Conservation (phyloP, 1,284 basidiomycete species). For the Papiliotrema fonsecae region DNA sequence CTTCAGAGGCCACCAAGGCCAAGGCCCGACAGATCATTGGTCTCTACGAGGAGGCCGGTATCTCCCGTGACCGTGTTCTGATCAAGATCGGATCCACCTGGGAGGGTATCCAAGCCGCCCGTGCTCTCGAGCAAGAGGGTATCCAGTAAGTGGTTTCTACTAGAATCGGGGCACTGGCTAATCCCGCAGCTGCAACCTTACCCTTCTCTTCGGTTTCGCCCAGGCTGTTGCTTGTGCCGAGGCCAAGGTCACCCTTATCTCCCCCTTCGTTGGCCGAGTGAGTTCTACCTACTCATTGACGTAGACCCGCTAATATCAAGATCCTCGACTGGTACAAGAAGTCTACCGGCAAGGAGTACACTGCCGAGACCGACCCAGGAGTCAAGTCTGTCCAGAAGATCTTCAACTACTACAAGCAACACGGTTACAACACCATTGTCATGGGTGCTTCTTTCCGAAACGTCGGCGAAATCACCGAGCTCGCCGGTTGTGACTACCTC, state of each 20-base stretch:
- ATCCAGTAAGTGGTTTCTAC: slow-evolving; percentile 59
- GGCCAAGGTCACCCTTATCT: slow-evolving; percentile 96
- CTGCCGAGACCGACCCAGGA: slow-evolving; percentile 87
- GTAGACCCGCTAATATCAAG: slow-evolving; percentile 43
- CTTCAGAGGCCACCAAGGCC: slow-evolving; percentile 37
- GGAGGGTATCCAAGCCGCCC: slow-evolving; percentile 99
- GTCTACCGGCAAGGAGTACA: slow-evolving; percentile 71
- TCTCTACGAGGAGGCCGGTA: slow-evolving; percentile 85
- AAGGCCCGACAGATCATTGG: slow-evolving; percentile 88
- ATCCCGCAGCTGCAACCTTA: slow-evolving; percentile 77
- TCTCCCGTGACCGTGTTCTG: slow-evolving; percentile 86
- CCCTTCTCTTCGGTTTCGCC: slow-evolving; percentile 94
- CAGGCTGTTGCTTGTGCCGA: slow-evolving; percentile 99
- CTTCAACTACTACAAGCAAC: slow-evolving; percentile 99
- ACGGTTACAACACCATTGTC: slow-evolving; percentile 97
- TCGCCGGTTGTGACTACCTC: slow-evolving; percentile 94
- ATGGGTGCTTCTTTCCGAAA: slow-evolving; percentile 99
- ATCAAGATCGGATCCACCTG: slow-evolving; percentile 99
- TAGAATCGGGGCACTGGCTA: neutral
- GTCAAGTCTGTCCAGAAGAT: slow-evolving; percentile 92
- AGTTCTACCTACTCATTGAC: slow-evolving; percentile 38
- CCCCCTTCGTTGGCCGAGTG: slow-evolving; percentile 96
- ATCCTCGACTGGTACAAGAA: slow-evolving; percentile 98
- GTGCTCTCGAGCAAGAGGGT: slow-evolving; percentile 85
- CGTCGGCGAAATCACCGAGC: slow-evolving; percentile 84